These are phyloP conservation scores for Inga oerstediana DNA, from an alignment of 306 rosid species.

Conservation along the genomic window DNA sequence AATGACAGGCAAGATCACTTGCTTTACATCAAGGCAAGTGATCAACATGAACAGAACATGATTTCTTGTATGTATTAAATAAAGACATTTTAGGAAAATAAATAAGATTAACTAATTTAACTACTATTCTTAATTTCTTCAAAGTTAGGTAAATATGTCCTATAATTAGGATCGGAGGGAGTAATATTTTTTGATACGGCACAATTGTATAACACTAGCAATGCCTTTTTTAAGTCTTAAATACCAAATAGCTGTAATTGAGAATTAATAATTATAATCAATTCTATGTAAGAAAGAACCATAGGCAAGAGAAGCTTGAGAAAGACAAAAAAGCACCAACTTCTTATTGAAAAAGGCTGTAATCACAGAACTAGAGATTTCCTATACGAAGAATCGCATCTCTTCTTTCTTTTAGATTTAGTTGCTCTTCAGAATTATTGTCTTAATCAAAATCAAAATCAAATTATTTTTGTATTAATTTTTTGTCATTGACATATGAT, in stretches of 20 bases:
- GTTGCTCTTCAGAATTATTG: neutral
- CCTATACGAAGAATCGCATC: conserved; percentile 28
- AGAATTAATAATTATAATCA: neutral
- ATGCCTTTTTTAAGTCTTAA: neutral
- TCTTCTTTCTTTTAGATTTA: conserved; percentile 10
- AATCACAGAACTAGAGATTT: conserved; percentile 21
- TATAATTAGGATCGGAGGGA: too few relatives aligned
- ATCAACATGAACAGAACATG: too few relatives aligned
- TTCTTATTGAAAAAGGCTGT: conserved; percentile 34
- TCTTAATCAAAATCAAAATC: neutral
- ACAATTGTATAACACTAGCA: neutral
- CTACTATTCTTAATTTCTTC: too few relatives aligned
- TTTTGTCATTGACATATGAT: neutral
- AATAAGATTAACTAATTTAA: too few relatives aligned
- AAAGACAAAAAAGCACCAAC: conserved; percentile 15
- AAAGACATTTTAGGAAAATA: too few relatives aligned
- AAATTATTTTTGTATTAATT: neutral
- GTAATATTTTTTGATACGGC: too few relatives aligned
- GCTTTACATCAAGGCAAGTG: too few relatives aligned
- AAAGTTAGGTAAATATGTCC: too few relatives aligned
- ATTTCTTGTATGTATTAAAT: too few relatives aligned
- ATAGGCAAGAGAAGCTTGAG: conserved; percentile 36
- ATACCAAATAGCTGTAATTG: neutral
- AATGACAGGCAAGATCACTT: too few relatives aligned
- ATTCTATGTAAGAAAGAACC: neutral